Evolutionary conservation across 257 asterid species (phyloP).

Genomic region (Scutellaria galericulata): DNA sequence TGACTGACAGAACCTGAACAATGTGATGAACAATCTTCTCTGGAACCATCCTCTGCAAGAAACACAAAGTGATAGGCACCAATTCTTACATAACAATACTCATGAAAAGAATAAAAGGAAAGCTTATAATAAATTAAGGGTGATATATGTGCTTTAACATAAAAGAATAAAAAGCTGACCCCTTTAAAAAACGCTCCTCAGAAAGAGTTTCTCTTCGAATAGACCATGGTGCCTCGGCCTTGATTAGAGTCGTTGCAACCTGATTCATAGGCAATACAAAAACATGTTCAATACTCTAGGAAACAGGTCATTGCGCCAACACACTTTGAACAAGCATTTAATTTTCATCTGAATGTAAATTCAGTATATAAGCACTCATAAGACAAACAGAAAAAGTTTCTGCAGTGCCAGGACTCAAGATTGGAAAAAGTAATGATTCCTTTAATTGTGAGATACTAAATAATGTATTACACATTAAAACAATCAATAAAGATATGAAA

Average conservation of each 20-base stretch:
- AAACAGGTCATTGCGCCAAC: neutral
- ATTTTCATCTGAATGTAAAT: neutral
- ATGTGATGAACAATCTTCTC: constrained; percentile 98
- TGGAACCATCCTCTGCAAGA: constrained; percentile 86
- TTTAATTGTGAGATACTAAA: neutral
- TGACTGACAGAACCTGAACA: constrained; percentile 67
- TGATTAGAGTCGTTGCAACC: constrained; percentile 70
- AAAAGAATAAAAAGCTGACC: constrained; percentile 53
- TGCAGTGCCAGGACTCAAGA: neutral
- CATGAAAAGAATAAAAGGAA: neutral
- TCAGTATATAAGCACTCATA: neutral
- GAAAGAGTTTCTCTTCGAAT: constrained; percentile 80
- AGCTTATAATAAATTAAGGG: constrained; percentile 15
- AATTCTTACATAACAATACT: constrained; percentile 2
- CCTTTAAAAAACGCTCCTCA: constrained; percentile 88
- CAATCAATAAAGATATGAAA: neutral
- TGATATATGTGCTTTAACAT: neutral
- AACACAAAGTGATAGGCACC: constrained; percentile 26
- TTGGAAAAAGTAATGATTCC: neutral
- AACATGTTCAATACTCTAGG: constrained; percentile 21
- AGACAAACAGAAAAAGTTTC: neutral
- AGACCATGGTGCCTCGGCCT: constrained; percentile 98
- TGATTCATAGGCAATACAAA: constrained; percentile 40
- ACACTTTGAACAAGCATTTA: neutral
- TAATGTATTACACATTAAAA: neutral